Base-by-base conservation (phyloP, 306 rosid species). In the Rosa persica region DNA sequence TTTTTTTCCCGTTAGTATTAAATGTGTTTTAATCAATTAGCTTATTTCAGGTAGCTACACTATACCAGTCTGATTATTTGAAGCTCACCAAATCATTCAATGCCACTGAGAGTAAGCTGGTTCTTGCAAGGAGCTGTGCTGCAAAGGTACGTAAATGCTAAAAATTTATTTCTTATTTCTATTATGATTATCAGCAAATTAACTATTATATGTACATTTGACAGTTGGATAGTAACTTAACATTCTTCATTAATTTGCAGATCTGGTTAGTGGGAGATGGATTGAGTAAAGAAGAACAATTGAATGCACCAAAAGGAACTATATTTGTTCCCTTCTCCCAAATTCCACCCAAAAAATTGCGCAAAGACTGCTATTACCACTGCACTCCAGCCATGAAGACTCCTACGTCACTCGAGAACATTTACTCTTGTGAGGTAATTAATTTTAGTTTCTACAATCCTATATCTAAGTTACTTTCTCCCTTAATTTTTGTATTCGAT, bases 351-450 rank as follows among this genome's bases (percentile, higher is more conserved):
- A 92, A 83, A 77, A 78, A 78, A 79, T 5, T 86, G 27, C 90
- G 97, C 23, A 80, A 81, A 69, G 98, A 94, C 20, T 94, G 98
- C 73, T 85, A 77, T 78, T 94, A 92, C 76, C 75, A 80, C 7
- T 74, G 8, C 85, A 87, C 95, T 11, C 98, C 97, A 15, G 91
- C 98, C n/a, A 86, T 94, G 97, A 52, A 76, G 10, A 48, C 81
- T 84, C 97, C 98, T 3, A 4, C 80, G 64, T 78, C 89, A 2
- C 42, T 92, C 4, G 74, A 67, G 39, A 94, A 94, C 54, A 44
- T 94, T 23, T 86, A 89, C 77, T 85, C 97, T 15, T 92, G 98
- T 68, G 98, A 94, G 97, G 98, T 94, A 64, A 8, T 40, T 54
- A 39, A n/a, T n/a, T 10, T 34, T 6, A 30, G n/a, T 27, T 1